Conservation (phyloP, 2,329 filamentous ascomycete species). For the Colletotrichum magnum region DNA sequence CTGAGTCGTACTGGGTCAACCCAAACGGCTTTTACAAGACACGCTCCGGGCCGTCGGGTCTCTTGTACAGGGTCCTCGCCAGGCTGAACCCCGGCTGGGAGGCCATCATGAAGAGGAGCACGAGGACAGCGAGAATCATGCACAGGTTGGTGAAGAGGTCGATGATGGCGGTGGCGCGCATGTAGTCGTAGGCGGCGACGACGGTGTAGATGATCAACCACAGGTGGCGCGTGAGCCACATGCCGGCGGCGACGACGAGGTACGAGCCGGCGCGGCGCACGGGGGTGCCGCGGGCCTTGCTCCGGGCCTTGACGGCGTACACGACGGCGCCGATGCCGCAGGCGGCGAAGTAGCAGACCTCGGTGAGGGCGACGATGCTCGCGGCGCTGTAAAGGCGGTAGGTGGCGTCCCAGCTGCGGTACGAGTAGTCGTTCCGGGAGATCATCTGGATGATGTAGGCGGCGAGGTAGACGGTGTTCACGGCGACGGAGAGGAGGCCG, state of each 20-base stretch:
- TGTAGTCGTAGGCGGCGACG: neutral
- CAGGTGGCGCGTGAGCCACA: slow-evolving; percentile 46
- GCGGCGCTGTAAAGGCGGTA: neutral
- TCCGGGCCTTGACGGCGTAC: slow-evolving; percentile 25
- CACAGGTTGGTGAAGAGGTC: slow-evolving; percentile 44
- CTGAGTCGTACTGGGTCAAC: too few species aligned
- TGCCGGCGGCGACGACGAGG: slow-evolving; percentile 43
- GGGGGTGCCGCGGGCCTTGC: slow-evolving; percentile 16
- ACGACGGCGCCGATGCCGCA: slow-evolving; percentile 22
- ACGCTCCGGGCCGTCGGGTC: too few species aligned
- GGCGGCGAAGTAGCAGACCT: neutral
- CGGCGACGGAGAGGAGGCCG: slow-evolving; percentile 5
- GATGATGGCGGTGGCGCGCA: slow-evolving; percentile 39
- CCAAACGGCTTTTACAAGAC: too few species aligned
- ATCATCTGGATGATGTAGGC: neutral
- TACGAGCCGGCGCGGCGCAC: slow-evolving; percentile 43
- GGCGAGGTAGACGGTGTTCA: slow-evolving; percentile 26
- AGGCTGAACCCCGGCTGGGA: slow-evolving; percentile 45
- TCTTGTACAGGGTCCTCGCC: slow-evolving; percentile 42
- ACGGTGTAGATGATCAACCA: slow-evolving; percentile 43
- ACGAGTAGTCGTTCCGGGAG: neutral
- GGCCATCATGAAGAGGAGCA: slow-evolving; percentile 47
- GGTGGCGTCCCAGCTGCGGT: neutral
- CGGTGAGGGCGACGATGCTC: neutral
- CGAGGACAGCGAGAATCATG: slow-evolving; percentile 45